Conservation (phyloP, 441 rosid genomes). For the Theobroma grandiflorum region DNA sequence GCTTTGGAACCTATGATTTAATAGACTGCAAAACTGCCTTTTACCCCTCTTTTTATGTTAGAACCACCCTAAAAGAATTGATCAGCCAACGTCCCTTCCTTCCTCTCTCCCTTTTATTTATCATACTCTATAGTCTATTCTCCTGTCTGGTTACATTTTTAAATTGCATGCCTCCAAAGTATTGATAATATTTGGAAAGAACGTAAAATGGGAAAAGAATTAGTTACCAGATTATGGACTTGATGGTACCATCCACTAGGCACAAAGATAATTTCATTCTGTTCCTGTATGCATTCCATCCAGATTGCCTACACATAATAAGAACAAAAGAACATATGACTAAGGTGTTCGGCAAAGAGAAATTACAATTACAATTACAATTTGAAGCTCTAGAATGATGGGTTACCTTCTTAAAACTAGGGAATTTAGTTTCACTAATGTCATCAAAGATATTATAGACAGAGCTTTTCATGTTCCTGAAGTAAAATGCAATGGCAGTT, state of each 20-base stretch:
- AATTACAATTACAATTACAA: neutral
- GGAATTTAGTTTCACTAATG: conserved; percentile 65
- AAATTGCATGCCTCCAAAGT: conserved; percentile 7
- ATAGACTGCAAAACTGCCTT: neutral
- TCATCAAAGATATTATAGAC: conserved; percentile 74
- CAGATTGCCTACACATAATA: conserved; percentile 68
- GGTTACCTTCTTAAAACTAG: conserved; percentile 78
- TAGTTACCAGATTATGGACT: conserved; percentile 87
- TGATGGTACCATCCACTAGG: conserved; percentile 99
- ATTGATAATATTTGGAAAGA: conserved; percentile 1
- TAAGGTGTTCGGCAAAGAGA: conserved; percentile 16
- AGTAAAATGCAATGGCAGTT: conserved; percentile 26
- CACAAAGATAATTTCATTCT: conserved; percentile 80
- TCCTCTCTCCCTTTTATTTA: neutral
- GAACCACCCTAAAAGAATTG: neutral
- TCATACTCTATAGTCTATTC: neutral
- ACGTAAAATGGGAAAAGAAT: neutral
- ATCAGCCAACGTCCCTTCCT: neutral
- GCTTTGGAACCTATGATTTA: neutral
- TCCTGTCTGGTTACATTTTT: neutral
- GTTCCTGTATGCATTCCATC: conserved; percentile 85
- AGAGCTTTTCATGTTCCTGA: conserved; percentile 76
- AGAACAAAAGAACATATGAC: conserved; percentile 28
- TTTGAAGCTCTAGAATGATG: conserved; percentile 32
- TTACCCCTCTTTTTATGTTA: conserved; percentile 10